Evolutionary conservation across 2,329 filamentous ascomycete genomes (phyloP).

Genomic region (Ophiostoma sp.): DNA sequence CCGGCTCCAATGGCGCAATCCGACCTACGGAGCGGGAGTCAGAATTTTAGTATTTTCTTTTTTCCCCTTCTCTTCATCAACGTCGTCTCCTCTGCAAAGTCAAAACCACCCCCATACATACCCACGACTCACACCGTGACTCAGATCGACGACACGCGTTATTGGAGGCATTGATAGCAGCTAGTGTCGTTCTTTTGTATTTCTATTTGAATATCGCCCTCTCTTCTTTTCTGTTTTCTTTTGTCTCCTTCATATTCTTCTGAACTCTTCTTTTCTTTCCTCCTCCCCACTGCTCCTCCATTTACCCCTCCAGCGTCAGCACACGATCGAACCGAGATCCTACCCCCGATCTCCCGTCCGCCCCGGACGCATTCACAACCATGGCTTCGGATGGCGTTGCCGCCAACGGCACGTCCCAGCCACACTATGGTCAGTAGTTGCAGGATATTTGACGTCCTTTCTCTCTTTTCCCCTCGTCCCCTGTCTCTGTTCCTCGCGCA

Average conservation of each 20-base stretch:
- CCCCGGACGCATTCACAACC: not conserved
- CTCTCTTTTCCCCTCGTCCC: not conserved
- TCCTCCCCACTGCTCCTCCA: not conserved
- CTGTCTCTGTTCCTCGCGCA: slow-evolving; percentile 20
- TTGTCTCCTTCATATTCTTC: not conserved
- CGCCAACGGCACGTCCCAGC: slow-evolving; percentile 26
- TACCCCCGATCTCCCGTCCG: not conserved
- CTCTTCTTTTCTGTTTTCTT: not conserved
- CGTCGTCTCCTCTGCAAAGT: not conserved
- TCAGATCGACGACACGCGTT: slow-evolving; percentile 16
- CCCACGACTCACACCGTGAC: slow-evolving; percentile 19
- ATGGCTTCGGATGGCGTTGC: slow-evolving; percentile 24
- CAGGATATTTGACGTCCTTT: not conserved
- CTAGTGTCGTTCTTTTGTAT: not conserved
- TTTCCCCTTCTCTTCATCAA: not conserved
- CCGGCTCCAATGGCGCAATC: slow-evolving; percentile 21
- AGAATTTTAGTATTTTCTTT: slow-evolving; percentile 19
- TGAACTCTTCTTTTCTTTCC: not conserved
- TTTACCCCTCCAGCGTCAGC: not conserved
- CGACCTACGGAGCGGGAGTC: slow-evolving; percentile 17
- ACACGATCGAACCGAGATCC: not conserved
- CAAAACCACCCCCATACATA: not conserved
- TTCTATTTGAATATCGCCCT: not conserved
- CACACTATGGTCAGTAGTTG: slow-evolving; percentile 30
- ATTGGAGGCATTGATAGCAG: not conserved